Base-by-base conservation (phyloP, 2,329 filamentous ascomycete species). In the Parasarocladium wereldwijsianum region DNA sequence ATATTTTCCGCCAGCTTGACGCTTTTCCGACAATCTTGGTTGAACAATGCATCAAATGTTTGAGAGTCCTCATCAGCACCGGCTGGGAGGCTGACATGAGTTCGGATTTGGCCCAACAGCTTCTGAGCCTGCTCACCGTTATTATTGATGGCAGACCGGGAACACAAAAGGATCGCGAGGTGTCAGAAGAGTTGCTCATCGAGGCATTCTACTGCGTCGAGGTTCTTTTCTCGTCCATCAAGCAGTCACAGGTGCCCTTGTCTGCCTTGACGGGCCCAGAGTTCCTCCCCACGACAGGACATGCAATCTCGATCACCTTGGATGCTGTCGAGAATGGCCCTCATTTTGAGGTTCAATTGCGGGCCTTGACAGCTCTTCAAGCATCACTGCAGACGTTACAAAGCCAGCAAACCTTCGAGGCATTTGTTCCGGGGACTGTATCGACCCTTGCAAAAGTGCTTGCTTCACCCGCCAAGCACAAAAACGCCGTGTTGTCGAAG, bases 341-440 rank as follows among this genome's bases (percentile, higher is more conserved):
- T 8, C 79, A 76, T 1, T 57, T 70, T 21, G 60, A 67, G n/a
- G 67, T 87, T 13, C 85, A 87, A 44, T 47, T 77, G 5, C 69
- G 78, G 38, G 80, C 84, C 5, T 57, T 83, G 4, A 51, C 59
- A 9, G 72, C 79, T 6, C 48, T 94, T 3, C 55, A 68, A 29
- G 57, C 68, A 1, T 55, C 90, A 6, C 70, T 74, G 38, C 44
- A 50, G 6, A 69, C 72, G 14, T 63, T 93, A 24, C 72, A 66
- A 31, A 78, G 90, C 42, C 68, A 67, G 26, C 67, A 79, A n/a
- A 72, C 81, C 3, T 59, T 93, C 33, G 82, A 84, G 8, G 86
- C 71, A 36, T 90, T 98, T 44, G 62, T 96, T 24, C 90, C 92
- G 0, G 84, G 86, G 8, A 83, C 83, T 1, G 70, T 93, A 0